Evolutionary conservation across 257 asterid genomes (phyloP).

Genomic region (Lycium ferocissimum): DNA sequence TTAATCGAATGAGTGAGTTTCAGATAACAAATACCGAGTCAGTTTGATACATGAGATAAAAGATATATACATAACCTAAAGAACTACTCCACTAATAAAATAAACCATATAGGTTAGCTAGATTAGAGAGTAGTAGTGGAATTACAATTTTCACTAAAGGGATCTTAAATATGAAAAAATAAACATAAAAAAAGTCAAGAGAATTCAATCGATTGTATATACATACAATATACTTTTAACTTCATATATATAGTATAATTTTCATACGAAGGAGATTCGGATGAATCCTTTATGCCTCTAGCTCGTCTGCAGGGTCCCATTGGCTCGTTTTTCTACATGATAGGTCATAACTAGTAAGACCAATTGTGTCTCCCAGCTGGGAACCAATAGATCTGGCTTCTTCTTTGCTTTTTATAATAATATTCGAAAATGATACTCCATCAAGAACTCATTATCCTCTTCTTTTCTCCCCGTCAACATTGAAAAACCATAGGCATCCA

Average conservation of each 20-base stretch:
- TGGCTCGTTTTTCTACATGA: background rate
- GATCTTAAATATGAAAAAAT: too few relatives aligned
- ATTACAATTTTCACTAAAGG: background rate
- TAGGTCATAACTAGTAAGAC: background rate
- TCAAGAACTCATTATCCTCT: background rate
- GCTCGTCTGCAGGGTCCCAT: too few relatives aligned
- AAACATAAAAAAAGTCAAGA: too few relatives aligned
- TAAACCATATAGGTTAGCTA: background rate
- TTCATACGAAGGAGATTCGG: too few relatives aligned
- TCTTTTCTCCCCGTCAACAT: background rate
- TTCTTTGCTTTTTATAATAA: background rate
- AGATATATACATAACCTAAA: background rate
- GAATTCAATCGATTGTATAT: background rate
- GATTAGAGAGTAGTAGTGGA: background rate
- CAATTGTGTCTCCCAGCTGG: conserved; percentile 11
- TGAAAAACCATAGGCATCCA: background rate
- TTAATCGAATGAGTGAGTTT: too few relatives aligned
- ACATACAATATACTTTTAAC: too few relatives aligned
- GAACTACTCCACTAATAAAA: background rate
- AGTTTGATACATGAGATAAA: background rate
- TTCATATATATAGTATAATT: too few relatives aligned
- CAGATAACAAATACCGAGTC: background rate
- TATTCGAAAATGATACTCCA: background rate
- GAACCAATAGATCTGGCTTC: background rate
- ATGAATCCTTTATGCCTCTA: background rate